These are phyloP conservation scores for Trichoderma sp. DNA, from an alignment of 2,329 filamentous ascomycete species.

Conservation along the genomic window DNA sequence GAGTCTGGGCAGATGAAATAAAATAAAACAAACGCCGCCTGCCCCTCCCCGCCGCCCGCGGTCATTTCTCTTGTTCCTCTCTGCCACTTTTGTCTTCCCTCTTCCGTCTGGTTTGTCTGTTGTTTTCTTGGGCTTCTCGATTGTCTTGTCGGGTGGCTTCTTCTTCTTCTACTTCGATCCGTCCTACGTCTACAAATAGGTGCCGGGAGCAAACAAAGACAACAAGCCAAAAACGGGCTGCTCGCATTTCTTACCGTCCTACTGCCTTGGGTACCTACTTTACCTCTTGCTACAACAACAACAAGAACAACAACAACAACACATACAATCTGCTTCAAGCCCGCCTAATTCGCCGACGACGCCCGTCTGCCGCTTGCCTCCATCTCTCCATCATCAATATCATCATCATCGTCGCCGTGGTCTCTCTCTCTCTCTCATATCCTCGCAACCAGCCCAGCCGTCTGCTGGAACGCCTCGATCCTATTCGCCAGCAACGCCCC, in stretches of 20 bases:
- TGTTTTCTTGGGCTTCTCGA: constrained; percentile 19
- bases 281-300: background rate
- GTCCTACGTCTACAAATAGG: no score
- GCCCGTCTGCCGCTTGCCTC: no score
- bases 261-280: background rate
- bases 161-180: no score
- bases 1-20: background rate
- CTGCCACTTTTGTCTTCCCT: constrained; percentile 5
- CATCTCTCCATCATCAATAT: no score
- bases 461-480: constrained; percentile 26
- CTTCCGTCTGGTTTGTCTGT: background rate
- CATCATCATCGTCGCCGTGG: no score
- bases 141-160: background rate
- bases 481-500: constrained; percentile 27
- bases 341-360: constrained; percentile 16
- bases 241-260: no score
- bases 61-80: constrained; percentile 8
- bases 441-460: constrained; percentile 12
- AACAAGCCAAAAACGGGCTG: background rate
- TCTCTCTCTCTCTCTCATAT: background rate
- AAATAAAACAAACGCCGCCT: constrained; percentile 27
- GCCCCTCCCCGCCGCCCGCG: constrained; percentile 13
- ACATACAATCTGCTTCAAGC: background rate
- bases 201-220: background rate
- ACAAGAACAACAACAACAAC: no score